These are phyloP conservation scores for Fusarium austroafricanum DNA, from an alignment of 2,329 filamentous ascomycete species.

Conservation along the genomic window DNA sequence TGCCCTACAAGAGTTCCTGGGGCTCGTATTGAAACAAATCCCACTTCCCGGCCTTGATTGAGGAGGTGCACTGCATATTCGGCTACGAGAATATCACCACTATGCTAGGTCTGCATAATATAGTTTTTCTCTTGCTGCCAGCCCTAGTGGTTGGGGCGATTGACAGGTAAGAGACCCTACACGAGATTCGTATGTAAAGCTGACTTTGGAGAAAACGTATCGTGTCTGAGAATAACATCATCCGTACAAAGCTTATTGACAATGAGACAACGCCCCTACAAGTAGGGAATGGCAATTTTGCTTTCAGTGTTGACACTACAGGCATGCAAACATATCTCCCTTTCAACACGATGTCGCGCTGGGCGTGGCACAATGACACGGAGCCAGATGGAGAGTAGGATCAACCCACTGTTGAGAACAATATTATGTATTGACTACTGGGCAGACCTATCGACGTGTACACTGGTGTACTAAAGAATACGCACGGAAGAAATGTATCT, in stretches of 20 bases:
- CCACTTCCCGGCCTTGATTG: too few relatives aligned
- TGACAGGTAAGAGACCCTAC: not conserved
- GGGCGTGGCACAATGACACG: conserved; percentile 64
- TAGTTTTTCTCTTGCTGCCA: conserved; percentile 4
- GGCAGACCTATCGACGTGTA: conserved; percentile 44
- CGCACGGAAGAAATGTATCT: conserved; percentile 53
- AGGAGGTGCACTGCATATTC: too few relatives aligned
- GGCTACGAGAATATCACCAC: not conserved
- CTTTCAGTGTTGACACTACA: conserved; percentile 60
- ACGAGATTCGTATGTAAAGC: not conserved
- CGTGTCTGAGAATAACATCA: conserved; percentile 39
- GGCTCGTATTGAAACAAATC: not conserved
- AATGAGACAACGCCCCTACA: conserved; percentile 61
- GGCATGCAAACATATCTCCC: conserved; percentile 58
- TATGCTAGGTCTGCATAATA: not conserved
- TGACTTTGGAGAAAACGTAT: conserved; percentile 31
- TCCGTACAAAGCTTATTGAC: conserved; percentile 41
- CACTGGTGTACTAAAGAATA: conserved; percentile 48
- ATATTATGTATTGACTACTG: not conserved
- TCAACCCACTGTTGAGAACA: fast-evolving
- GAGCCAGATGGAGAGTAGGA: conserved; percentile 51
- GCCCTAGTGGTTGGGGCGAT: conserved; percentile 5
- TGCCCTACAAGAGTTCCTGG: not conserved
- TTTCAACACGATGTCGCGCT: conserved; percentile 60
- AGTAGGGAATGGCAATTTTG: conserved; percentile 63